Evolutionary conservation across 83 land plant species (phyloP), one percentile per base, ranked within the genome.

Genomic region (Picea abies): DNA sequence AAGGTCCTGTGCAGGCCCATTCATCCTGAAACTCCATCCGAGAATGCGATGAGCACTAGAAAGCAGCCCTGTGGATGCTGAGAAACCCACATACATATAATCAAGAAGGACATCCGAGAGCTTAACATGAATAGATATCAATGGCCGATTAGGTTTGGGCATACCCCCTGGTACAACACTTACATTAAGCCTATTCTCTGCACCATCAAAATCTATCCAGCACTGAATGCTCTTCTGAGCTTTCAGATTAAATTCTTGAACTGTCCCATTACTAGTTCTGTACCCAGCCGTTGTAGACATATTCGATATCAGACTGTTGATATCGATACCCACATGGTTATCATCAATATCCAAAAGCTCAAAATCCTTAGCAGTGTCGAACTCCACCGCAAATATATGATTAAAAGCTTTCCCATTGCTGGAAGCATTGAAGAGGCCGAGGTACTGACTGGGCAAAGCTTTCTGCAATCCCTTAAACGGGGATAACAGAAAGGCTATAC

Each of bases 11-110:
- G 89, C 89, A 26, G 35, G 81, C 61, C 87, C 92, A n/a, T 80
- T 84, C 15, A 70, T 79, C 76, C 26, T 84, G 68, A 88, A 94
- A 84, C 85, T 91, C 90, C 93, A 91, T 9, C 93, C 93, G 25
- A 89, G 49, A 20, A 91, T 32, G 35, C 86, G 87, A 60, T 89
- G 89, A 26, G 88, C 76, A 65, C 90, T 86, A 19, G 92, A 83
- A 5, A 89, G 78, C 25, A 79, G n/a, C 5, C 91, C 91, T 2
- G 87, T 87, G 0, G 91, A 76, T 1, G 88, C 65, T 17, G 91
- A 87, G 62, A 91, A 89, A 1, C 91, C 93, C 16, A 89, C 90
- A 67, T 82, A 91, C 88, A 91, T 89, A 2, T 15, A 26, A 19
- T 87, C 82, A 3, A 89, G 29, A 29, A 29, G 11, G 12, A 89